phyloP scores from a whole-genome alignment of 2,329 filamentous ascomycete species.

The Gnomoniopsis sp. region DNA sequence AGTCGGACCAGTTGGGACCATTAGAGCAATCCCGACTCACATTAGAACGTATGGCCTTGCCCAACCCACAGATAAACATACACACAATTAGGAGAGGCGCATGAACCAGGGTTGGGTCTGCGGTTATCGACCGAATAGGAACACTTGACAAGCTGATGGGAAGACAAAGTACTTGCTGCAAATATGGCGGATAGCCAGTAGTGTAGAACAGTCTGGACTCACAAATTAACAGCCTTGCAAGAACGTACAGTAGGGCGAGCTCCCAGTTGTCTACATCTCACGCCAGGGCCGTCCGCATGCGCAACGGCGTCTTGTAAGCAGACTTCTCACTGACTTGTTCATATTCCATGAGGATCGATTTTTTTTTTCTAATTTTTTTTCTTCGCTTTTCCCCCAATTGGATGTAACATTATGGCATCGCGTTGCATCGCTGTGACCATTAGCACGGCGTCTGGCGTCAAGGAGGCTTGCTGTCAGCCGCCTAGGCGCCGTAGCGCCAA shows the following conservation, averaged over 20 bases:
- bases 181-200: not conserved
- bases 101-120: not conserved
- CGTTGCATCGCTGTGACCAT: conserved; percentile 6
- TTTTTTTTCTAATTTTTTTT: no score
- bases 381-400: no score
- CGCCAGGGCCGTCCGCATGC: not conserved
- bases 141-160: not conserved
- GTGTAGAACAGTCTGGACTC: no score
- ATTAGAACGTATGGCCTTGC: no score
- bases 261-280: not conserved
- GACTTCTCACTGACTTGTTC: not conserved
- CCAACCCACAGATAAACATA: no score
- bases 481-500: conserved; percentile 8
- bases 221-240: no score
- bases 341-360: not conserved
- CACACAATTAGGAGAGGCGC: no score
- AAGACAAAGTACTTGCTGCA: not conserved
- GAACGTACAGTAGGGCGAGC: no score
- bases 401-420: conserved; percentile 8
- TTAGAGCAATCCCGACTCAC: no score
- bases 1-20: no score
- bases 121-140: not conserved
- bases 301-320: not conserved
- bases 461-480: conserved; percentile 1
- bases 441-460: conserved; percentile 10